Evolutionary conservation across 2,329 filamentous ascomycete genomes (phyloP).

Genomic region (Hypoxylon sp.): DNA sequence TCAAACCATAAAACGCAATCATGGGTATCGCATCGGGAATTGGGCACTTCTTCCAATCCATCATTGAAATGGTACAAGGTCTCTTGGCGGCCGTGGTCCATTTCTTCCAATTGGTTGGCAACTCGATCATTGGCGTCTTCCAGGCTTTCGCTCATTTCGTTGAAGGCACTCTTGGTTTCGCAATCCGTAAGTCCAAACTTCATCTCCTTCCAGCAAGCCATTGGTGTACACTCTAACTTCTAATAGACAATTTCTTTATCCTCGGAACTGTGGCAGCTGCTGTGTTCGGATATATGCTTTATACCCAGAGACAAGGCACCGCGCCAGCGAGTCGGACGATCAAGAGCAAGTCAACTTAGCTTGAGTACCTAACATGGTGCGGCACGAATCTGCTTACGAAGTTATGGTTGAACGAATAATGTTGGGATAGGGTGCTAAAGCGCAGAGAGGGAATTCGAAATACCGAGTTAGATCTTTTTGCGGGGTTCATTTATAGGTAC

Average conservation of each 20-base stretch:
- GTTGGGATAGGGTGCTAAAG: not conserved
- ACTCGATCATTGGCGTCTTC: slow-evolving; percentile 47
- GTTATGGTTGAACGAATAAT: not conserved
- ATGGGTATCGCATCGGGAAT: slow-evolving; percentile 54
- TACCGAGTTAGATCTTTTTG: not conserved
- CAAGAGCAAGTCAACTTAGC: slow-evolving; percentile 47
- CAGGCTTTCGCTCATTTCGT: slow-evolving; percentile 49
- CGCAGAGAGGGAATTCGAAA: too few relatives aligned
- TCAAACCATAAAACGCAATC: slow-evolving; percentile 14
- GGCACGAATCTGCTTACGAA: not conserved
- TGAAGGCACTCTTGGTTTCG: slow-evolving; percentile 54
- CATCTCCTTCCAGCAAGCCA: not conserved
- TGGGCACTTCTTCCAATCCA: slow-evolving; percentile 50
- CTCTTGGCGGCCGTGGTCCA: slow-evolving; percentile 42
- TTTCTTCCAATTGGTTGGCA: slow-evolving; percentile 48
- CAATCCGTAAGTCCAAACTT: slow-evolving; percentile 50
- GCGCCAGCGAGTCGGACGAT: slow-evolving; percentile 47
- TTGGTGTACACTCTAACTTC: slow-evolving; percentile 12
- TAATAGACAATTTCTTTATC: slow-evolving; percentile 55
- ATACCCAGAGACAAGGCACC: slow-evolving; percentile 51
- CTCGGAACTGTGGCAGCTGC: slow-evolving; percentile 52
- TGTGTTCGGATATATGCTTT: slow-evolving; percentile 52
- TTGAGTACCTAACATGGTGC: not conserved
- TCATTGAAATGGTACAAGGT: slow-evolving; percentile 47
- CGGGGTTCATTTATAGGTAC: not conserved